Conservation (phyloP, 805 yeast genomes). For the Candida fluviatilis region DNA sequence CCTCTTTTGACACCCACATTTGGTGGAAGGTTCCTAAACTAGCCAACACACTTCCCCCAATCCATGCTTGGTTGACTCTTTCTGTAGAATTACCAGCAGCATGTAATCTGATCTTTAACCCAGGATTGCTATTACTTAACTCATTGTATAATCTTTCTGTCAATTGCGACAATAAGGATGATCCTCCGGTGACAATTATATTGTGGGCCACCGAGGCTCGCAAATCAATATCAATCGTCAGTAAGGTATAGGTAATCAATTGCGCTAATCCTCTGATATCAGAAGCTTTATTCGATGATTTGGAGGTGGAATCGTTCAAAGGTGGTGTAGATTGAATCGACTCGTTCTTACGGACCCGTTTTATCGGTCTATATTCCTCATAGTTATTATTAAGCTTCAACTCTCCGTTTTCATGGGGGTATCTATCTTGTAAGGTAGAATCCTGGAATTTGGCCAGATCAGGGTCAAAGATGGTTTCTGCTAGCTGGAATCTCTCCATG, state of each 20-base stretch:
- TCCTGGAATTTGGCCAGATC: conserved; percentile 33
- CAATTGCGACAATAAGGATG: conserved; percentile 75
- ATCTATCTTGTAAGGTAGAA: conserved; percentile 17
- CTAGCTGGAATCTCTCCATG: conserved; percentile 56
- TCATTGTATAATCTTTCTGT: conserved; percentile 74
- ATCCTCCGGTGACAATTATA: conserved; percentile 82
- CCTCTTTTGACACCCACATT: conserved; percentile 85
- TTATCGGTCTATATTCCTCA: conserved; percentile 70
- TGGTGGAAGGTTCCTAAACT: conserved; percentile 94
- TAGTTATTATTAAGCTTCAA: conserved; percentile 39
- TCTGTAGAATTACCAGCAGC: conserved; percentile 77
- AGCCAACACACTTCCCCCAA: conserved; percentile 86
- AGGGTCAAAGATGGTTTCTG: conserved; percentile 74
- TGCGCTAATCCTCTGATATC: conserved; percentile 51
- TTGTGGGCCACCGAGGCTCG: conserved; percentile 86
- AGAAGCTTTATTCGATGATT: neutral
- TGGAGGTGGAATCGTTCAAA: conserved; percentile 11
- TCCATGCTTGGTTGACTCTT: conserved; percentile 80
- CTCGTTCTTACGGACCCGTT: conserved; percentile 49
- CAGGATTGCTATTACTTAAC: conserved; percentile 67
- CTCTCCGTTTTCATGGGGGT: conserved; percentile 50
- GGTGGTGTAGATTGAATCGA: conserved; percentile 28
- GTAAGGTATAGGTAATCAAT: conserved; percentile 52
- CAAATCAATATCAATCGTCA: conserved; percentile 71
- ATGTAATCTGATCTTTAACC: conserved; percentile 78